Evolutionary conservation across 257 asterid species (phyloP), one percentile per base, ranked within the genome.

Genomic region (Verbascum thapsus): DNA sequence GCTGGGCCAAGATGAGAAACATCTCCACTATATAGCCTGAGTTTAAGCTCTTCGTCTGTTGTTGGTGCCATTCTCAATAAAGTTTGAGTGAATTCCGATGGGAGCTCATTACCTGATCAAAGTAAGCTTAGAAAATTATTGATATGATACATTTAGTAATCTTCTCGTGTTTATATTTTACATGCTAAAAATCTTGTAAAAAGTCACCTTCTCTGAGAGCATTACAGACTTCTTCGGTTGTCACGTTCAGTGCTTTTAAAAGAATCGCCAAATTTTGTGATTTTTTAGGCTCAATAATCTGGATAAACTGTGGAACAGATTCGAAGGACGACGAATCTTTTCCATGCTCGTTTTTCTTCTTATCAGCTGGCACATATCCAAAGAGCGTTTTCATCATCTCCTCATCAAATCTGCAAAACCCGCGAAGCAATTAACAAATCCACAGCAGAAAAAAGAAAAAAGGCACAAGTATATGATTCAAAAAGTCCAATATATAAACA

Each of bases 311-410:
- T 3, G 79, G 64, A 16, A 85, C 63, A 61, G 87, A 15, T 35
- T 85, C 88, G 10, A 72, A 73, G n/a, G 86, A 52, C 57, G 88
- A 11, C 7, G 80, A 63, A 54, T 78, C 67, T 40, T 79, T 83
- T 56, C 60, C 68, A 10, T 64, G 68, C 42, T 60, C 85, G 10
- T 69, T 67, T 56, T 80, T 85, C 59, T 72, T 81, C 81, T 78
- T 80, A 51, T 76, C 87, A 37, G 78, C 52, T 1, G 86, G 76
- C 8, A 63, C 65, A 40, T 83, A 87, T 49, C 97, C 97, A 71
- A 92, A 92, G 74, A 92, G 83, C 19, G 80, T 70, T 73, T 89
- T 94, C 94, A 92, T 92, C 97, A 89, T 85, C 78, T 89, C 97
- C 84, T 92, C 99, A 51, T 92, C 80, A 61, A 92, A 78, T 78